Evolutionary conservation across 805 yeast genomes (phyloP), one percentile per base, ranked within the genome.

Genomic region (Wickerhamomyces mucosus): DNA sequence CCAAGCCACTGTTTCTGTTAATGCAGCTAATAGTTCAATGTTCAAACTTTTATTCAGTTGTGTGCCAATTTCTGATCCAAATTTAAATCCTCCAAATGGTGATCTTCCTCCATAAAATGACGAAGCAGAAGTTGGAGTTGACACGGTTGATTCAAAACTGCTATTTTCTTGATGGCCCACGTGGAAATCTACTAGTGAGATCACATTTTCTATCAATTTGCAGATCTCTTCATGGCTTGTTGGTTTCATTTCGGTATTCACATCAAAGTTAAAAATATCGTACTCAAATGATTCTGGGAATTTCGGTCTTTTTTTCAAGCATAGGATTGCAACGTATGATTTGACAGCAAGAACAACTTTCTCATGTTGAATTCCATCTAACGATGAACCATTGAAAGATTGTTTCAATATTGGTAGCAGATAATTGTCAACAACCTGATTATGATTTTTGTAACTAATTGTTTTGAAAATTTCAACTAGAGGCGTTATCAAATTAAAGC

Each of bases 1-100:
- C 74, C 88, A 80, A 0, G 97, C 92, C 27, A 80, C 61, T 3
- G 80, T 65, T 19, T 82, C 83, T 2, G 86, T 62, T 14, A 82
- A 61, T 3, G 76, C 69, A 1, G 86, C 75, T 48, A 86, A 76
- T 12, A 85, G 54, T 26, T 80, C 84, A 18, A 67, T 50, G 35
- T 72, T 72, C 21, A 64, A 51, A 17, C 46, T 53, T 27, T 50
- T 56, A 17, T 51, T 51, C 10, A 53, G 39, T 28, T 57, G 62
- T 21, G 58, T 40, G 21, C 54, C 58, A 13, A 62, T 45, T 7
- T 63, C 63, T 20, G 67, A 55, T 1, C 55, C 73, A 63, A 53
- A 65, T 45, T 50, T 62, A 34, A 61, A 59, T 1, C 47, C 39
- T 15, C 59, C 43, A 27, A 59, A 58, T 10, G 63, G 55, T 34